These are phyloP conservation scores for Blastobotrys malaysiensis DNA, from an alignment of 1,139 yeast genomes.

Conservation along the genomic window DNA sequence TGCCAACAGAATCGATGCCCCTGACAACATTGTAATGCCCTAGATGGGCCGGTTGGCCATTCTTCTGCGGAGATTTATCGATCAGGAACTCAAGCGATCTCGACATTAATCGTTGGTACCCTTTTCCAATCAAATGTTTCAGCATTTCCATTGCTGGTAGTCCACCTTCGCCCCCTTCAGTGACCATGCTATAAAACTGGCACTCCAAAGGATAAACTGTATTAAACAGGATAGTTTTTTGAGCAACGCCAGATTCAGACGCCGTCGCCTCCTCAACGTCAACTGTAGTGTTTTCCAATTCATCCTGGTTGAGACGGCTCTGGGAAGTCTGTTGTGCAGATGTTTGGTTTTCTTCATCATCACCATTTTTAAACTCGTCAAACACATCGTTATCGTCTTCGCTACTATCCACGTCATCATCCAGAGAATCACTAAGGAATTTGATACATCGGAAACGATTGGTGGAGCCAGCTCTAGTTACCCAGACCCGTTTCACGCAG, in stretches of 20 bases:
- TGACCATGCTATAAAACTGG: slow-evolving; percentile 52
- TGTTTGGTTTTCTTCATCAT: slow-evolving; percentile 27
- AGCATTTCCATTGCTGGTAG: slow-evolving; percentile 53
- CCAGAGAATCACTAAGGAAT: slow-evolving; percentile 46
- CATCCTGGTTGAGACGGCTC: slow-evolving; percentile 10
- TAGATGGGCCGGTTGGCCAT: slow-evolving; percentile 26
- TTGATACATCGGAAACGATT: slow-evolving; percentile 53
- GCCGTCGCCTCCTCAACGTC: slow-evolving; percentile 3
- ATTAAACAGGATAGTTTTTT: slow-evolving; percentile 36
- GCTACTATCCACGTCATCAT: slow-evolving; percentile 32
- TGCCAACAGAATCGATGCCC: slow-evolving; percentile 68
- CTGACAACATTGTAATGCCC: slow-evolving; percentile 47
- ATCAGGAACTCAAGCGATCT: slow-evolving; percentile 45
- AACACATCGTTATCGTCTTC: slow-evolving; percentile 24
- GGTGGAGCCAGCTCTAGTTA: slow-evolving; percentile 46
- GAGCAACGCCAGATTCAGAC: no score
- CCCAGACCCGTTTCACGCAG: slow-evolving; percentile 52
- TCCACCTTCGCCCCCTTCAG: slow-evolving; percentile 42
- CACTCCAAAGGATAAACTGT: slow-evolving; percentile 55
- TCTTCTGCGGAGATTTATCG: slow-evolving; percentile 30
- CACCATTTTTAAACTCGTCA: slow-evolving; percentile 25
- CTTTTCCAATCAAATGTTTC: slow-evolving; percentile 47
- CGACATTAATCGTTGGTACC: slow-evolving; percentile 46
- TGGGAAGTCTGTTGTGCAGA: slow-evolving; percentile 12
- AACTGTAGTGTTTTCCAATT: slow-evolving; percentile 17